Evolutionary conservation across 352 stramenopile species (phyloP).

Genomic region (Globisporangium spinosum): DNA sequence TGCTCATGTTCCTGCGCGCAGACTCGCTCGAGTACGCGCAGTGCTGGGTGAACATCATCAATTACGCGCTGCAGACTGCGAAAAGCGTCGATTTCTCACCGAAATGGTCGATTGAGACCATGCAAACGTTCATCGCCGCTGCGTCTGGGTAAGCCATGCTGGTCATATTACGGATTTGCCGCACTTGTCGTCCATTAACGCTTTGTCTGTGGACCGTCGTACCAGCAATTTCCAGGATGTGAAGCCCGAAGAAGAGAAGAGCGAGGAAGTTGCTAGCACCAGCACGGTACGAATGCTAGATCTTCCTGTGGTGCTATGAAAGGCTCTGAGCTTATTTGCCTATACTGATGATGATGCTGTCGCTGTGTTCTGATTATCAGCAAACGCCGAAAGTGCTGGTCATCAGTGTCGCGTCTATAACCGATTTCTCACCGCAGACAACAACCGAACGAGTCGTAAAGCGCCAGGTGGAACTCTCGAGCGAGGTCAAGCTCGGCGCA

Average conservation of each 20-base stretch:
- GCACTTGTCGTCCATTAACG: not conserved
- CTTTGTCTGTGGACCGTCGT: not conserved
- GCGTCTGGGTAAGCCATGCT: slow-evolving; percentile 47
- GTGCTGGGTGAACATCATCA: slow-evolving; percentile 77
- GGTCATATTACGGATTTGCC: not conserved
- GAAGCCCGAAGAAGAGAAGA: slow-evolving; percentile 9
- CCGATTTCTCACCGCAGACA: slow-evolving; percentile 20
- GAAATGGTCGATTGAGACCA: slow-evolving; percentile 64
- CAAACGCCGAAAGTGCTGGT: slow-evolving; percentile 45
- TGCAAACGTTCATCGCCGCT: slow-evolving; percentile 70
- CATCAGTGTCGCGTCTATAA: slow-evolving; percentile 47
- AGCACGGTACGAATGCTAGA: slow-evolving; percentile 4
- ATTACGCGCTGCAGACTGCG: slow-evolving; percentile 68
- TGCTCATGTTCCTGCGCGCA: slow-evolving; percentile 77
- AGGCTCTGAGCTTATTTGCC: not conserved
- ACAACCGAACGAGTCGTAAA: slow-evolving; percentile 58
- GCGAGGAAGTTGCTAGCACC: slow-evolving; percentile 1
- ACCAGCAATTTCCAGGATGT: slow-evolving; percentile 22
- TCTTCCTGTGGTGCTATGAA: not conserved
- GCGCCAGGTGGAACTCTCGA: slow-evolving; percentile 51
- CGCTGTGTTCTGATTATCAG: slow-evolving; percentile 8
- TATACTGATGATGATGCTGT: not conserved
- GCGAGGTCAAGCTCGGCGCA: slow-evolving; percentile 45
- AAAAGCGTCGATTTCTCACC: slow-evolving; percentile 62
- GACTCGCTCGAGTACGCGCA: slow-evolving; percentile 67